phyloP scores from a whole-genome alignment of 805 yeast genomes.

The Vanderwaltozyma tropicalis region DNA sequence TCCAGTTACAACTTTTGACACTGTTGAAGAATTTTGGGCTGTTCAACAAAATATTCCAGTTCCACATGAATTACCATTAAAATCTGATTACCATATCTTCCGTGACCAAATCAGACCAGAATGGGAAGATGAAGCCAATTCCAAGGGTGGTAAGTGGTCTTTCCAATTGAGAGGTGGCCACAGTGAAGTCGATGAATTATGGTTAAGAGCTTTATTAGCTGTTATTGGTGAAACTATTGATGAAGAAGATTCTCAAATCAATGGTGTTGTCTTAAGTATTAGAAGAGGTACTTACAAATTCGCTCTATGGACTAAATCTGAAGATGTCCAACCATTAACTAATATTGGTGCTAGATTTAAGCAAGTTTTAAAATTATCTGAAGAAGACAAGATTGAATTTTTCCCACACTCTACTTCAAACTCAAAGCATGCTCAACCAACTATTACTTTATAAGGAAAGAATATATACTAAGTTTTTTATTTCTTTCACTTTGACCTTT shows the following conservation, averaged over 20 bases:
- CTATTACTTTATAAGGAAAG: conserved; percentile 24
- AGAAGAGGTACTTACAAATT: conserved; percentile 74
- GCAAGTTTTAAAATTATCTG: conserved; percentile 66
- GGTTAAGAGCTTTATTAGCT: conserved; percentile 81
- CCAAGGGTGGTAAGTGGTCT: conserved; percentile 92
- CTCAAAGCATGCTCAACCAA: conserved; percentile 26
- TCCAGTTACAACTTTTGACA: conserved; percentile 80
- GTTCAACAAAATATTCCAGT: conserved; percentile 86
- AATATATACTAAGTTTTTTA: too few species aligned
- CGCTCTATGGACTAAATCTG: conserved; percentile 87
- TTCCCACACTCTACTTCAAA: conserved; percentile 28
- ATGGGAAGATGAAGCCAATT: conserved; percentile 89
- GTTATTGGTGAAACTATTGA: conserved; percentile 93
- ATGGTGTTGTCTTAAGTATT: conserved; percentile 85
- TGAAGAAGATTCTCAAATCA: conserved; percentile 73
- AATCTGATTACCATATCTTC: conserved; percentile 90
- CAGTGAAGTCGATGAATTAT: conserved; percentile 69
- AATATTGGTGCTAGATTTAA: conserved; percentile 81
- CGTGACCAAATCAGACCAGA: conserved; percentile 92
- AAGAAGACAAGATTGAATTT: conserved; percentile 72
- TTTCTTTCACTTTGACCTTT: too few species aligned
- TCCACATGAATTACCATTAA: conserved; percentile 80
- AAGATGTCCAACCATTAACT: conserved; percentile 49
- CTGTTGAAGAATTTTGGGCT: conserved; percentile 99
- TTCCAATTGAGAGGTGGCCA: conserved; percentile 51